Percentiles rank a stretch among this genome's conserved stretches.
These are phyloP conservation scores for Acrocalymma vagum DNA, from an alignment of 2,329 filamentous ascomycete species.

Conservation along the genomic window DNA sequence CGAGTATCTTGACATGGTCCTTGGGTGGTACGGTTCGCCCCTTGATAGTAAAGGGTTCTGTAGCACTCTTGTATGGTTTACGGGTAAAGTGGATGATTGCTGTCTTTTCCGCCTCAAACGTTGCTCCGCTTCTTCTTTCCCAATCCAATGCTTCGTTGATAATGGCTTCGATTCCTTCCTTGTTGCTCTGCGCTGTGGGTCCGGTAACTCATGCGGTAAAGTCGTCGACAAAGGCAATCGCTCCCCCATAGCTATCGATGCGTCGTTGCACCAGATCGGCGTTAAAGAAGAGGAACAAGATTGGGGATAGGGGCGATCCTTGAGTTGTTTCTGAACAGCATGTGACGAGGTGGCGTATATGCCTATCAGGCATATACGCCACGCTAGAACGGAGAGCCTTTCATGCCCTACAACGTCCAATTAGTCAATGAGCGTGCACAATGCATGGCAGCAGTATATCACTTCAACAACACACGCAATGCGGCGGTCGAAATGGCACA, in stretches of 20 bases:
- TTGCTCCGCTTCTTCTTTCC: conserved; percentile 38
- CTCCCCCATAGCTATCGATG: conserved; percentile 14
- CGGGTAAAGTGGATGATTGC: conserved; percentile 43
- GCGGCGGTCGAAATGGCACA: conserved; percentile 72
- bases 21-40: conserved; percentile 14
- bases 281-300: conserved; percentile 29
- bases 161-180: conserved; percentile 14
- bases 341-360: too few relatives aligned
- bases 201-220: conserved; percentile 30
- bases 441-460: conserved; percentile 81
- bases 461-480: conserved; percentile 85
- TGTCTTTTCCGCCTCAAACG: conserved; percentile 44
- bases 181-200: conserved; percentile 9
- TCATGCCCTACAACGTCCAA: conserved; percentile 78
- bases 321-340: too few relatives aligned
- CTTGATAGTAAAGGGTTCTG: conserved; percentile 10
- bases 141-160: conserved; percentile 19
- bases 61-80: conserved; percentile 15
- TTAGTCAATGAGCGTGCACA: conserved; percentile 83
- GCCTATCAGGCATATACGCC: too few relatives aligned
- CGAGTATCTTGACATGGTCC: conserved; percentile 20
- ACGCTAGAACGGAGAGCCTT: conserved; percentile 74
- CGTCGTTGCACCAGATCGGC: conserved; percentile 30
- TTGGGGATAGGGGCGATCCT: conserved; percentile 20
- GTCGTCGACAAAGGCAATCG: conserved; percentile 36